Base-by-base conservation (phyloP, 805 yeast species). In the Suhomyces prunicola region DNA sequence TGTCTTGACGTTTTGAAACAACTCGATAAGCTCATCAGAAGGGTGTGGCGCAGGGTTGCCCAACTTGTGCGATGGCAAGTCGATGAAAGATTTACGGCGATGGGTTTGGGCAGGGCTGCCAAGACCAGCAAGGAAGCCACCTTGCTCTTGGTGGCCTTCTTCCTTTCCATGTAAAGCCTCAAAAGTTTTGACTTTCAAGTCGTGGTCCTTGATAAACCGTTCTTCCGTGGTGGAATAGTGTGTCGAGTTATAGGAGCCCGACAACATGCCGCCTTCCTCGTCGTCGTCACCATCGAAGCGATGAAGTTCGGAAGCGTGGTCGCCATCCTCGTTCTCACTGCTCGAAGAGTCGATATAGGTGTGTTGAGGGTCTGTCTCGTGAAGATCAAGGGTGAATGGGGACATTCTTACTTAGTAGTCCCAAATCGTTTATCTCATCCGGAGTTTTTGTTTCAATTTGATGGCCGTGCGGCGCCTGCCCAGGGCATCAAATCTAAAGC, bases 151-250 rank as follows among this genome's bases (percentile, higher is more conserved):
- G 48, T 27, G n/a, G n/a, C 45, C 45, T 5, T 51, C 59, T 54
- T 57, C 35, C 36, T 47, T 44, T 27, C 46, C n/a, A 46, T 67
- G 74, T 40, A 81, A 66, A 35, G 80, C 74, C 54, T 80, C 81
- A 55, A 84, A 73, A 0, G 90, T 88, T 54, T 78, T 76, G 36
- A 82, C 65, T 61, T 86, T 87, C 60, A 88, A 83, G 57, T 86
- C 90, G 54, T 85, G 85, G 50, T 84, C 90, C 60, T 78, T 79
- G 60, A 87, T 73, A 60, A 76, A 73, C 60, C 77, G 77, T 57
- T 87, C 92, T 60, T 87, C 90, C 5, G 83, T 80, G 48, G 85
- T 76, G 1, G 89, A 82, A 61, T 76, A 86, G 63, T 85, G 86
- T 7, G 88, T 79, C 22, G 81, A 74, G 51, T 64, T 70, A 55